Conservation (phyloP, 225 moss, liverwort and hornwort species). For the Takakia lepidozioides region DNA sequence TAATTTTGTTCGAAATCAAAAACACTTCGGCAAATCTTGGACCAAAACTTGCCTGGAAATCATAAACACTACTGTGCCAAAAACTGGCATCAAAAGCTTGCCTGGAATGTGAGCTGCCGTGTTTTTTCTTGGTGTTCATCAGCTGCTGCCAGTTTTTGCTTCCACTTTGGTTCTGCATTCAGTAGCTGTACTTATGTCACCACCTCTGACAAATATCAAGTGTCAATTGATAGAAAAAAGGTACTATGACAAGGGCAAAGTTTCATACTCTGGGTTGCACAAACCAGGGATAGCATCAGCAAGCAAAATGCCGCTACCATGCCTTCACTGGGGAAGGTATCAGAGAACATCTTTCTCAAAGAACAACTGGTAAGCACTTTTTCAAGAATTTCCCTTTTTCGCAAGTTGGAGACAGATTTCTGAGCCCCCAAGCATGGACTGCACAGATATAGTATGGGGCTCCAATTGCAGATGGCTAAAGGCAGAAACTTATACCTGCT, state of each 20-base stretch:
- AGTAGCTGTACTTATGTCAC: neutral
- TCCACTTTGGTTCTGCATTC: conserved; percentile 86
- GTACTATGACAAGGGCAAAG: neutral
- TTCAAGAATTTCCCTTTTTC: neutral
- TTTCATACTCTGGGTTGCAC: neutral
- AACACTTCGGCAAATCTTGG: too few relatives aligned
- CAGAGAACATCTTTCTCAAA: neutral
- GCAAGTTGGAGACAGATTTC: neutral
- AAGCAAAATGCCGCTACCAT: neutral
- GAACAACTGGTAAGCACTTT: conserved; percentile 8
- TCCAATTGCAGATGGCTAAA: too few relatives aligned
- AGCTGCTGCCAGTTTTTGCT: conserved; percentile 91
- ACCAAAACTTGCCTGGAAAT: too few relatives aligned
- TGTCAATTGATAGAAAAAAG: neutral
- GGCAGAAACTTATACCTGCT: conserved; percentile 18
- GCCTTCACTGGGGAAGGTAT: conserved; percentile 1
- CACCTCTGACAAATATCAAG: too few relatives aligned
- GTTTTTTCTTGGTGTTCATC: conserved; percentile 85
- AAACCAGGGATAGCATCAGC: too few relatives aligned
- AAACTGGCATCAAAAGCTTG: too few relatives aligned
- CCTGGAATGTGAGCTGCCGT: conserved; percentile 77
- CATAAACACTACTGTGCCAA: too few relatives aligned
- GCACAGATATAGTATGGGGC: too few relatives aligned
- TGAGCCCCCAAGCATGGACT: too few relatives aligned
- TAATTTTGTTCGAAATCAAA: too few relatives aligned